Percentiles rank a stretch among this genome's conserved stretches.
phyloP scores from a whole-genome alignment of 306 rosid genomes.

The Ochetophila trinervis region DNA sequence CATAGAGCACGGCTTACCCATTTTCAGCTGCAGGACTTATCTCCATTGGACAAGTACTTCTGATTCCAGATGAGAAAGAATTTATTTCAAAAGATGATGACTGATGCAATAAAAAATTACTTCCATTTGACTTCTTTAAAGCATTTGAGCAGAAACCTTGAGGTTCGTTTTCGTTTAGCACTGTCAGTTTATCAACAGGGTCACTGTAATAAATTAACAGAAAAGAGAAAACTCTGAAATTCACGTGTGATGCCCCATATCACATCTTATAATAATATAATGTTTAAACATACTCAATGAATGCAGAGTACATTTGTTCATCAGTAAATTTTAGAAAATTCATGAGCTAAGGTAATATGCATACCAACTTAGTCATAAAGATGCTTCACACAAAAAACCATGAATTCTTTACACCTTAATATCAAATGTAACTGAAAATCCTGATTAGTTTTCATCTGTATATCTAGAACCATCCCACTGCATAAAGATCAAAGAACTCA shows the following conservation, averaged over 20 bases:
- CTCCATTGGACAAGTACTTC: slow-evolving; percentile 30
- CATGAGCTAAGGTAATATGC: neutral
- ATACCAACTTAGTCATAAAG: neutral
- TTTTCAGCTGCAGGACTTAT: slow-evolving; percentile 34
- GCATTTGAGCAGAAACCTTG: slow-evolving; percentile 29
- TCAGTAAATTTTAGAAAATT: neutral
- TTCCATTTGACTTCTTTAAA: slow-evolving; percentile 30
- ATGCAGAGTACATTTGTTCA: neutral
- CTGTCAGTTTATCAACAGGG: slow-evolving; percentile 24
- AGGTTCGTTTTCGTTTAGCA: slow-evolving; percentile 34
- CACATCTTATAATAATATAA: neutral
- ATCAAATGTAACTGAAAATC: neutral
- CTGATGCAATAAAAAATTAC: slow-evolving; percentile 25
- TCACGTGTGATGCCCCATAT: neutral
- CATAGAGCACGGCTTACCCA: slow-evolving; percentile 34
- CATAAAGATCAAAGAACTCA: slow-evolving; percentile 4
- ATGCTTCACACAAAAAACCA: neutral
- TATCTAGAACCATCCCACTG: slow-evolving; percentile 9
- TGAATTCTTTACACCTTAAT: neutral
- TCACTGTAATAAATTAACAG: slow-evolving; percentile 42
- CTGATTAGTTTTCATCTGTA: neutral
- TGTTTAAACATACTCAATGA: neutral
- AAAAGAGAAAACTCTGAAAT: slow-evolving; percentile 6
- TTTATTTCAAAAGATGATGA: slow-evolving; percentile 39
- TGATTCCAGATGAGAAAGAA: slow-evolving; percentile 33